Conservation (phyloP, 345 rosid genomes). For the Moricandia moricandioides region DNA sequence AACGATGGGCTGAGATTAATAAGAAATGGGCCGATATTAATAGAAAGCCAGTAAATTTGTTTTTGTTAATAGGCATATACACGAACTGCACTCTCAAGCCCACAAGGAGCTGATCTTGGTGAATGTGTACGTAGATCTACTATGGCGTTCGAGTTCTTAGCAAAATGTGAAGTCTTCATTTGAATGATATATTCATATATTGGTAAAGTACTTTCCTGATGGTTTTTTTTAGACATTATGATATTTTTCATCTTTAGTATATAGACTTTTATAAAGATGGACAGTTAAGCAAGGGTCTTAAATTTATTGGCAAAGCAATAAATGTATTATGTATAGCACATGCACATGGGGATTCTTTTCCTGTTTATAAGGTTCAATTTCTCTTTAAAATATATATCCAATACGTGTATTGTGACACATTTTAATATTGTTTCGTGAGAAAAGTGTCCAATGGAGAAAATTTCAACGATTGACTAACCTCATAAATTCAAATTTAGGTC, state of each 20-base stretch:
- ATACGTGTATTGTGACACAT: slow-evolving; percentile 3
- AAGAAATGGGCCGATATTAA: background rate
- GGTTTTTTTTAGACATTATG: background rate
- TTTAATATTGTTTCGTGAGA: slow-evolving; percentile 27
- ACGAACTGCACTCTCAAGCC: background rate
- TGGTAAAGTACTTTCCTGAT: background rate
- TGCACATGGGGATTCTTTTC: slow-evolving; percentile 32
- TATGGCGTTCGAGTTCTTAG: background rate
- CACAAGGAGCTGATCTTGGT: background rate
- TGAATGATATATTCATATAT: background rate
- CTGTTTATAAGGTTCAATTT: slow-evolving; percentile 26
- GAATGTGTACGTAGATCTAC: background rate
- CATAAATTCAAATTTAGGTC: slow-evolving; percentile 19
- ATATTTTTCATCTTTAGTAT: background rate
- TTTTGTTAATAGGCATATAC: background rate
- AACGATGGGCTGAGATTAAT: background rate
- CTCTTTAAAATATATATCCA: background rate
- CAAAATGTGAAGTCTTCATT: background rate
- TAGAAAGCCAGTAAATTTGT: background rate
- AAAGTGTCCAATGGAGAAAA: slow-evolving; percentile 13
- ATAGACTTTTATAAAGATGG: background rate
- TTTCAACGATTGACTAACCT: slow-evolving; percentile 19
- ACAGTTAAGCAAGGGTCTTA: slow-evolving; percentile 28
- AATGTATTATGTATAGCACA: slow-evolving; percentile 31
- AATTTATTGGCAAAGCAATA: slow-evolving; percentile 27